phyloP scores from a whole-genome alignment of 495 filamentous ascomycete species.

The Aspergillus indologenus region DNA sequence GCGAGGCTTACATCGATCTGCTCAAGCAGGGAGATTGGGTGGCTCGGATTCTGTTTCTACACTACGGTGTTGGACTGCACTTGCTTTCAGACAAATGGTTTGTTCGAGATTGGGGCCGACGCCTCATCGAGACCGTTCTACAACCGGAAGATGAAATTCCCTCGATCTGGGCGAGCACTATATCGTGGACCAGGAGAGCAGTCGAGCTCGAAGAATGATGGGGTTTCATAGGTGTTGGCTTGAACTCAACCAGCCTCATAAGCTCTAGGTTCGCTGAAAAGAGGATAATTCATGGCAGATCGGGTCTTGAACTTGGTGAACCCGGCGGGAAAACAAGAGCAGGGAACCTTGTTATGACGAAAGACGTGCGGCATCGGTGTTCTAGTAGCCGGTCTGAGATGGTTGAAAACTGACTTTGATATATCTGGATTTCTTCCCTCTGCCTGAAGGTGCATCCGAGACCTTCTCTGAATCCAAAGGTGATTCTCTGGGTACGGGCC shows the following conservation, averaged over 20 bases:
- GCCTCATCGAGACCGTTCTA: constrained; percentile 33
- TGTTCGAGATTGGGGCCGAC: constrained; percentile 35
- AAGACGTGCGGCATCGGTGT: not conserved
- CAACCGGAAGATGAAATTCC: constrained; percentile 31
- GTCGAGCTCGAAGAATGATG: constrained; percentile 19
- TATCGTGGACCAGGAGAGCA: constrained; percentile 32
- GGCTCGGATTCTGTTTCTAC: constrained; percentile 36
- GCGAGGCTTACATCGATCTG: constrained; percentile 25
- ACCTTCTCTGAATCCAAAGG: not conserved
- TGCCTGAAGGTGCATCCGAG: not conserved
- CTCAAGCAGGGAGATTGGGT: constrained; percentile 36
- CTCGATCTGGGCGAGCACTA: constrained; percentile 28
- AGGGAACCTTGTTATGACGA: not conserved
- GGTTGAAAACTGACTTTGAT: not conserved
- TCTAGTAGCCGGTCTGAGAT: not conserved
- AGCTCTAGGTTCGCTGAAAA: not conserved
- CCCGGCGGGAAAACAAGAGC: not conserved
- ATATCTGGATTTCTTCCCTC: not conserved
- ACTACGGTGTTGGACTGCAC: constrained; percentile 37
- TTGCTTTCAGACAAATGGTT: constrained; percentile 40
- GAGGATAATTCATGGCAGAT: not conserved
- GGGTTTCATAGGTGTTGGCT: not conserved
- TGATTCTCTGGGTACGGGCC: not conserved
- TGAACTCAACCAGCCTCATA: not conserved
- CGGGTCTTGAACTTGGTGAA: not conserved